Percentiles rank a stretch among this genome's conserved stretches.
phyloP scores from a whole-genome alignment of 2,329 filamentous ascomycete genomes.

The Aspergillus terreus region DNA sequence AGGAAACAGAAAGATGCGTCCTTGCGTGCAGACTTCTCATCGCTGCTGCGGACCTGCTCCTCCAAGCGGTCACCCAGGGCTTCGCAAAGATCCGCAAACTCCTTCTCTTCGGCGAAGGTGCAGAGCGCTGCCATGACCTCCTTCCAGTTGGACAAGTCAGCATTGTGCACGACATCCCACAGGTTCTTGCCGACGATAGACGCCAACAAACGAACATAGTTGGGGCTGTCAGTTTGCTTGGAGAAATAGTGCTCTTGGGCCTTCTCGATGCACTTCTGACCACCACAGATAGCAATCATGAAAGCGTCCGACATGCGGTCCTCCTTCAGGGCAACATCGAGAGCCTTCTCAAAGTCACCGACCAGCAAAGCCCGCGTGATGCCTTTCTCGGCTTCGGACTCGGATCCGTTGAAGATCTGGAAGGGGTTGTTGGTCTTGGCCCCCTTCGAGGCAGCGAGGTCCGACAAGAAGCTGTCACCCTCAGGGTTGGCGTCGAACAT shows the following conservation, averaged over 20 bases:
- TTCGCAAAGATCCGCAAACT: constrained; percentile 94
- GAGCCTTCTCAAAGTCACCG: constrained; percentile 84
- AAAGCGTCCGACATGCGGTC: constrained; percentile 93
- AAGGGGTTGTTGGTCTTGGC: constrained; percentile 94
- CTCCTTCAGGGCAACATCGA: constrained; percentile 83
- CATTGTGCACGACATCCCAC: constrained; percentile 97
- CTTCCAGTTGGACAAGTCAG: constrained; percentile 89
- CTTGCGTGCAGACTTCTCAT: constrained; percentile 61
- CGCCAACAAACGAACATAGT: constrained; percentile 83
- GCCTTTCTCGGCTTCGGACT: constrained; percentile 76
- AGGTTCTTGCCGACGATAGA: constrained; percentile 95
- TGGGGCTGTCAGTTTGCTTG: constrained; percentile 75
- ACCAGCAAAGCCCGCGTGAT: constrained; percentile 87
- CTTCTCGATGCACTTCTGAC: constrained; percentile 88
- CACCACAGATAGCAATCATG: constrained; percentile 95
- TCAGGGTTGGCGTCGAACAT: constrained; percentile 75
- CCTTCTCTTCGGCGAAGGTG: constrained; percentile 85
- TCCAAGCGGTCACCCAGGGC: constrained; percentile 86
- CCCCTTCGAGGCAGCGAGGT: constrained; percentile 80
- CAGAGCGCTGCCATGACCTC: constrained; percentile 94
- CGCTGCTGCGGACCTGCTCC: constrained; percentile 58
- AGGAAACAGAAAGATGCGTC: constrained; percentile 97
- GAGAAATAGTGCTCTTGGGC: constrained; percentile 88
- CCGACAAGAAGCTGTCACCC: constrained; percentile 80
- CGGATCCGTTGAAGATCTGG: constrained; percentile 78